A percentile compares a stretch with the other conserved stretches of the same genome.
Evolutionary conservation across 768 basidiomycete species (phyloP).

Genomic region (Suillus lakei): DNA sequence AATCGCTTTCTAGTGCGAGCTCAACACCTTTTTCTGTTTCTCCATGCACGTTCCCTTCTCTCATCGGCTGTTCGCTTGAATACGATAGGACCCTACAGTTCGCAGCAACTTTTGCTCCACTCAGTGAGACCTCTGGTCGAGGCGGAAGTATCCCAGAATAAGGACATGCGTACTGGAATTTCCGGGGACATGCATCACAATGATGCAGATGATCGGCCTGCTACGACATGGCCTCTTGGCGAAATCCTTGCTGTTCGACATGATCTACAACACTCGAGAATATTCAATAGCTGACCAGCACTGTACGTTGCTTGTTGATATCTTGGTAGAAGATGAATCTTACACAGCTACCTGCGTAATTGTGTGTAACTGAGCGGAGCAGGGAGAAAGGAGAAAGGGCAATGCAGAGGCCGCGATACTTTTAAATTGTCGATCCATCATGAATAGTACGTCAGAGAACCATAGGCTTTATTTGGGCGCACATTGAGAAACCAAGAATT

Average conservation of each 20-base stretch:
- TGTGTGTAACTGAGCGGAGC: neutral
- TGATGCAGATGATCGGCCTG: conserved; percentile 58
- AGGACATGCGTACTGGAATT: conserved; percentile 53
- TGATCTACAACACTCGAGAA: conserved; percentile 93
- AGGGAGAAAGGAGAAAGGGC: neutral
- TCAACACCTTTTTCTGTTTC: conserved; percentile 88
- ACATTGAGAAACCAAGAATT: neutral
- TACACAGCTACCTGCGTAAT: neutral
- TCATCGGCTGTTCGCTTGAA: conserved; percentile 94
- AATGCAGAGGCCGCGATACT: neutral
- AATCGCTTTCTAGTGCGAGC: conserved; percentile 62
- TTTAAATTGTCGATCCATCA: neutral
- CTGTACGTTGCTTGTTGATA: neutral
- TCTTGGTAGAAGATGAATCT: neutral
- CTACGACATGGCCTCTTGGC: conserved; percentile 94
- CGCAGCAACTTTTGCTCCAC: conserved; percentile 87
- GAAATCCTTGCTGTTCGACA: conserved; percentile 91
- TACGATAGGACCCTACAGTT: conserved; percentile 87
- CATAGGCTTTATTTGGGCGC: neutral
- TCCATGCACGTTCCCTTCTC: conserved; percentile 87
- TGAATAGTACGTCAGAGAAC: neutral
- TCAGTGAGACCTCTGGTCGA: conserved; percentile 71
- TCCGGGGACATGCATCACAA: conserved; percentile 25
- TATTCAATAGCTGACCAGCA: conserved; percentile 80
- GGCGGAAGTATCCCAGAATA: conserved; percentile 50